A percentile compares a stretch with the other conserved stretches of the same genome.
phyloP scores from a whole-genome alignment of 1,139 yeast species.

The Saccharomycopsis crataegensis region DNA sequence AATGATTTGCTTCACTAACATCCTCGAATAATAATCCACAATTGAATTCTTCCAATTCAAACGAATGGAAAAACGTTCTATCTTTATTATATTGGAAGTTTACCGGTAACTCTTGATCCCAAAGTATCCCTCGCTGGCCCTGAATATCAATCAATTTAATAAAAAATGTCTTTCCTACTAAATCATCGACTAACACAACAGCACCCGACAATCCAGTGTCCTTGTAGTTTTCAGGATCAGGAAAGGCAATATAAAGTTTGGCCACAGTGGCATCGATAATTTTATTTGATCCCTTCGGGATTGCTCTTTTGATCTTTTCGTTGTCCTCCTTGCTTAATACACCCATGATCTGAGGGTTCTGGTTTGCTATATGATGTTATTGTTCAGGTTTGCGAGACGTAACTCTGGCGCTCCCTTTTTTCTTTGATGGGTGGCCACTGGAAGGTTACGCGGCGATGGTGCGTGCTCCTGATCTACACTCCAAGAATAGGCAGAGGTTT shows the following conservation, averaged over 20 bases:
- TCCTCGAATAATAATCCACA: conserved; percentile 91
- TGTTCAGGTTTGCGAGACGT: no score
- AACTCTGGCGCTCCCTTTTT: no score
- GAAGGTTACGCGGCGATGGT: no score
- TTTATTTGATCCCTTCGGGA: conserved; percentile 85
- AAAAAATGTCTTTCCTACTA: conserved; percentile 91
- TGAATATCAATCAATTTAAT: conserved; percentile 78
- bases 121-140: conserved; percentile 73
- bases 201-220: conserved; percentile 91
- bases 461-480: no score
- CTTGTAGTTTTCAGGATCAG: conserved; percentile 74
- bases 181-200: conserved; percentile 76
- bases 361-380: no score
- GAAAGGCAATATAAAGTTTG: conserved; percentile 81
- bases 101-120: conserved; percentile 95
- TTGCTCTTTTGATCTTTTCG: conserved; percentile 77
- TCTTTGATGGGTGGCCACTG: no score
- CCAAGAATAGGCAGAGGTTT: no score
- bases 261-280: conserved; percentile 89
- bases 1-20: conserved; percentile 78
- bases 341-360: conserved; percentile 37
- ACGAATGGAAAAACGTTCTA: conserved; percentile 87
- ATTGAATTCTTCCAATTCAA: conserved; percentile 84
- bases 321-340: conserved; percentile 64
- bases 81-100: conserved; percentile 89